A percentile compares a stretch with the other conserved stretches of the same genome.
Conservation (phyloP, 2,329 filamentous ascomycete species). For the Trichoderma citrinoviride region DNA sequence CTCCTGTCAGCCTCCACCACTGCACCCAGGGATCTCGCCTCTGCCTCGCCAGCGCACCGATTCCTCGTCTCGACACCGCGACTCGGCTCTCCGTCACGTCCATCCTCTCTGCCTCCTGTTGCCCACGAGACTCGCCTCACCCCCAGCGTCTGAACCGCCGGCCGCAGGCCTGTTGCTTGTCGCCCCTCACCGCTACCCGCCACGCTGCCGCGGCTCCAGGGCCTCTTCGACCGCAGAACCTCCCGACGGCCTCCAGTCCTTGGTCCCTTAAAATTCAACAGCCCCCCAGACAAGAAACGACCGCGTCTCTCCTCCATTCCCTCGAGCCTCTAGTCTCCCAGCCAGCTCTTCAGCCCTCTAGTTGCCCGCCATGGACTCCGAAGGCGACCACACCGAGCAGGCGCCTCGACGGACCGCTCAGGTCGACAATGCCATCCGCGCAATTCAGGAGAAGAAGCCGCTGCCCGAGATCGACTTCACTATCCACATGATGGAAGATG, state of each 20-base stretch:
- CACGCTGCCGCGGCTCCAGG: constrained; percentile 2
- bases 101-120: background rate
- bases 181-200: constrained; percentile 20
- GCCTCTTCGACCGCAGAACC: constrained; percentile 11
- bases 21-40: constrained; percentile 1
- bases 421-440: constrained; percentile 87
- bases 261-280: background rate
- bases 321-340: background rate
- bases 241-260: background rate
- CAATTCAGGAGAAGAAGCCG: constrained; percentile 91
- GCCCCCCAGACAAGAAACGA: background rate
- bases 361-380: constrained; percentile 48
- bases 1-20: constrained; percentile 7
- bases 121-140: constrained; percentile 9
- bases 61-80: background rate
- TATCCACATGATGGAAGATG: constrained; percentile 97
- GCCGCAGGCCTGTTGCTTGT: constrained; percentile 20
- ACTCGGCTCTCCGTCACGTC: background rate
- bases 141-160: constrained; percentile 10
- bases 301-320: background rate
- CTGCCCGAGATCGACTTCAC: constrained; percentile 98
- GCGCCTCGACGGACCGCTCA: constrained; percentile 50
- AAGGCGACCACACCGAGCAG: constrained; percentile 40
- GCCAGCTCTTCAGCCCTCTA: constrained; percentile 21
- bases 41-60: constrained; percentile 14